Evolutionary conservation across 2,329 filamentous ascomycete species (phyloP).

Genomic region (Fusarium torreyae): DNA sequence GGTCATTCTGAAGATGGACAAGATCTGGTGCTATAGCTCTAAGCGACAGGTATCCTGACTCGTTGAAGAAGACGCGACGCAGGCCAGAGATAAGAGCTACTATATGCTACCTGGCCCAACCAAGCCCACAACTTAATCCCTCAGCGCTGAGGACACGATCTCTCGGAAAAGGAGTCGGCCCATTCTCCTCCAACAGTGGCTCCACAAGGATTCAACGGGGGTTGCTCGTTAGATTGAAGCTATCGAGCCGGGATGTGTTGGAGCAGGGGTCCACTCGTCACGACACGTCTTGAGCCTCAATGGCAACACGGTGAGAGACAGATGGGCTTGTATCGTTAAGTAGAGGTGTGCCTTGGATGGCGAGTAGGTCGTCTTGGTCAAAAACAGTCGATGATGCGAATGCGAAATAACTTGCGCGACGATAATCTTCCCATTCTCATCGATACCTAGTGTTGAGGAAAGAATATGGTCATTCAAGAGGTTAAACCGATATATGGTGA

Average conservation of each 20-base stretch:
- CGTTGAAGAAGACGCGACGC: neutral
- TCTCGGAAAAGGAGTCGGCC: slow-evolving; percentile 18
- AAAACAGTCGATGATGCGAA: neutral
- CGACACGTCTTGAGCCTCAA: slow-evolving; percentile 43
- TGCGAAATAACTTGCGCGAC: neutral
- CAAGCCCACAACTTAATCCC: neutral
- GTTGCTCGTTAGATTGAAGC: slow-evolving; percentile 33
- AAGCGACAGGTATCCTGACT: neutral
- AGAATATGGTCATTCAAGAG: no score
- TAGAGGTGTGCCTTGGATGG: neutral
- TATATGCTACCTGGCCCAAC: neutral
- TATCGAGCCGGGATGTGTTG: slow-evolving; percentile 36
- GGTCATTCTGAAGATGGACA: slow-evolving; percentile 51
- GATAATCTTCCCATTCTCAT: neutral
- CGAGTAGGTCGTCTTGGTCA: neutral
- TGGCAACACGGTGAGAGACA: neutral
- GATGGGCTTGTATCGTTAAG: neutral
- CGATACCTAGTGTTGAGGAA: no score
- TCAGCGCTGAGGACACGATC: neutral
- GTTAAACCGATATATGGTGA: no score
- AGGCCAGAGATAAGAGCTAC: neutral
- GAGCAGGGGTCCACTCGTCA: slow-evolving; percentile 38
- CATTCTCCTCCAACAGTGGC: slow-evolving; percentile 13
- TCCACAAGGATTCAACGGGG: slow-evolving; percentile 34
- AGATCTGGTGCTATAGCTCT: neutral